phyloP scores from a whole-genome alignment of 2,329 filamentous ascomycete species.

The Pseudocercospora vitis region DNA sequence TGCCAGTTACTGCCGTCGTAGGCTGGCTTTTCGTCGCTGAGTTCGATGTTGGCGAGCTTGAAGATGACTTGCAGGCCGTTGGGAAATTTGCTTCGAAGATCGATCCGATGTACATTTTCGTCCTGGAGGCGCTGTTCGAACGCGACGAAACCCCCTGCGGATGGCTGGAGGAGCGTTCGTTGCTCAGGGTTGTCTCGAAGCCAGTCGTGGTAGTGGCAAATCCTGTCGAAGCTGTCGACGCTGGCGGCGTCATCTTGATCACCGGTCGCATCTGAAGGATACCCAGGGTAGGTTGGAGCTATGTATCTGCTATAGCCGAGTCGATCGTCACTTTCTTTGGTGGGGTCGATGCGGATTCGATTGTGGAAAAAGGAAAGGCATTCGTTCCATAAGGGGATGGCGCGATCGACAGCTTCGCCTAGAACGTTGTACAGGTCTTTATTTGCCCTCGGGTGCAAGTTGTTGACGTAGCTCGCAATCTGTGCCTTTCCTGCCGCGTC shows the following conservation, averaged over 20 bases:
- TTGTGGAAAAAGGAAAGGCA: constrained; percentile 15
- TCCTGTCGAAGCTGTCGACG: no score
- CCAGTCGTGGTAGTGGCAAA: constrained; percentile 19
- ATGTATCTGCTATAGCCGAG: no score
- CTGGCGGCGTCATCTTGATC: constrained; percentile 13
- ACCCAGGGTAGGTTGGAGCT: constrained; percentile 5
- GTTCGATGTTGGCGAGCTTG: constrained; percentile 60
- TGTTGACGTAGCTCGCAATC: constrained; percentile 38
- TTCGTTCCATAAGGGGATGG: constrained; percentile 34
- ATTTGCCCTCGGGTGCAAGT: constrained; percentile 31
- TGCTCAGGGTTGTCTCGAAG: not conserved
- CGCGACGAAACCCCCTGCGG: constrained; percentile 5
- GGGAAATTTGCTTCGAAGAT: constrained; percentile 39
- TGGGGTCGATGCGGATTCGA: constrained; percentile 10
- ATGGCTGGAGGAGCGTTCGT: constrained; percentile 16
- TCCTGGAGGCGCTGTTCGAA: not conserved
- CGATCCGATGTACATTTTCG: constrained; percentile 7
- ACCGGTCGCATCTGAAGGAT: constrained; percentile 10
- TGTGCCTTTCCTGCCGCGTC: constrained; percentile 13
- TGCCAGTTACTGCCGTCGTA: constrained; percentile 59
- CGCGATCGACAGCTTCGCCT: constrained; percentile 29
- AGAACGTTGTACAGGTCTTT: constrained; percentile 29
- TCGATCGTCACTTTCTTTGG: no score
- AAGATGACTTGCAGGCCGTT: constrained; percentile 62
- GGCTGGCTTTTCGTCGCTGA: constrained; percentile 57